These are phyloP conservation scores for Clonostachys rhizophaga DNA, from an alignment of 2,329 filamentous ascomycete genomes.

Conservation along the genomic window DNA sequence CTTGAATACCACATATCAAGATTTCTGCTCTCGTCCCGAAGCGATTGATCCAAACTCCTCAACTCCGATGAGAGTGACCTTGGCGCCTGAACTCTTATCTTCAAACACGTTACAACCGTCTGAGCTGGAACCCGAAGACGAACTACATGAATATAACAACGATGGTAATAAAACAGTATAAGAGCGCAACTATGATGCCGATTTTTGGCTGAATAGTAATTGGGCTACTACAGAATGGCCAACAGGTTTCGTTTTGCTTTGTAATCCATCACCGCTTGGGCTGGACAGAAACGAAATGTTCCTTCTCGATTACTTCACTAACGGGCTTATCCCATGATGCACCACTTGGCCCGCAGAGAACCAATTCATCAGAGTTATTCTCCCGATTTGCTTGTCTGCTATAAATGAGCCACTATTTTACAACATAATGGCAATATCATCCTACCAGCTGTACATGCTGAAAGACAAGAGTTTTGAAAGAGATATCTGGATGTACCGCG, in stretches of 20 bases:
- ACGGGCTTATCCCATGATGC: neutral
- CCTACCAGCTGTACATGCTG: neutral
- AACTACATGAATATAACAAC: too few species aligned
- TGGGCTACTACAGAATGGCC: neutral
- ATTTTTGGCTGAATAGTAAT: too few species aligned
- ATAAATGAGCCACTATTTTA: neutral
- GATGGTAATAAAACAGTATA: too few species aligned
- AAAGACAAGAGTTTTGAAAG: neutral
- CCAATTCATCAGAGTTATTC: neutral
- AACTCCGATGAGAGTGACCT: too few species aligned
- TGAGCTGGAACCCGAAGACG: too few species aligned
- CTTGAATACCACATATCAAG: neutral
- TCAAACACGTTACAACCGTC: too few species aligned
- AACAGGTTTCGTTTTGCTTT: neutral
- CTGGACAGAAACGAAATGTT: neutral
- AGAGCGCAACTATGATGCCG: too few species aligned
- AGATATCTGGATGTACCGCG: neutral
- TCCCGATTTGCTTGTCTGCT: neutral
- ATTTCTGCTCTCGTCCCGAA: neutral
- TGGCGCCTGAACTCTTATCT: too few species aligned
- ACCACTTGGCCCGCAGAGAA: neutral
- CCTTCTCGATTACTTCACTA: neutral
- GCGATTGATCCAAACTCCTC: too few species aligned
- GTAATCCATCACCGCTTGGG: neutral
- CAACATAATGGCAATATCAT: neutral